Conservation (phyloP, 352 stramenopile genomes). For the Pythium folliculosum region DNA sequence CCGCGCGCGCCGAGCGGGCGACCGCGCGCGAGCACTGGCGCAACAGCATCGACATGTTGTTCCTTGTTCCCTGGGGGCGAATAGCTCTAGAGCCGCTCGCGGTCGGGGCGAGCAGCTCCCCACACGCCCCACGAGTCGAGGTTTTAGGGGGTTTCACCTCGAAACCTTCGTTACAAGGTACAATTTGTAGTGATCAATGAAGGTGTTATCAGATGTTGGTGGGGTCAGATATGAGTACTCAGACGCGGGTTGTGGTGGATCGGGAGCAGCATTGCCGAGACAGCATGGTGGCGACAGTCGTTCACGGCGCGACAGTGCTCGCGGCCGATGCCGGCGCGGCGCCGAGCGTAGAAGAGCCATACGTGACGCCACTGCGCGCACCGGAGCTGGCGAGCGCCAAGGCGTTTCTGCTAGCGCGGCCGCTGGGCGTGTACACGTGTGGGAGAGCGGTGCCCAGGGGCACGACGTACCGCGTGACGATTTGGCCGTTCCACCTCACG, state of each 20-base stretch:
- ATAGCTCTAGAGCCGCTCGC: background rate
- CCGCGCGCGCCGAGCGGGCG: conserved; percentile 31
- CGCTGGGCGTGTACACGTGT: conserved; percentile 67
- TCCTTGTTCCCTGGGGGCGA: background rate
- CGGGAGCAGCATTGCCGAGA: background rate
- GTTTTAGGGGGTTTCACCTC: conserved; percentile 28
- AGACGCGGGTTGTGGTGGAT: background rate
- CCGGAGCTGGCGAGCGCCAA: conserved; percentile 40
- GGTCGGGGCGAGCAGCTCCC: background rate
- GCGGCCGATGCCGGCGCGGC: background rate
- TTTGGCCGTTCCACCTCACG: conserved; percentile 62
- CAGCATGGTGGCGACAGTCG: conserved; percentile 22
- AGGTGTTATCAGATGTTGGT: conserved; percentile 8
- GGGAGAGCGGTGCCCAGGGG: conserved; percentile 33
- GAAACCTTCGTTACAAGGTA: conserved; percentile 12
- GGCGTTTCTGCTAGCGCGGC: conserved; percentile 47
- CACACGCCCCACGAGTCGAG: conserved; percentile 3
- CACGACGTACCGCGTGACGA: conserved; percentile 30
- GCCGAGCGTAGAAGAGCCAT: background rate
- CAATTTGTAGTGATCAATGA: background rate
- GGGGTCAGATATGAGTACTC: background rate
- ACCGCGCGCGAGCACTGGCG: conserved; percentile 43
- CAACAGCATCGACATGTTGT: conserved; percentile 37
- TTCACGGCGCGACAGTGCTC: conserved; percentile 19
- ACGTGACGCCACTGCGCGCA: background rate